Base-by-base conservation (phyloP, 2,329 filamentous ascomycete genomes). In the Pyrenochaeta sp. region DNA sequence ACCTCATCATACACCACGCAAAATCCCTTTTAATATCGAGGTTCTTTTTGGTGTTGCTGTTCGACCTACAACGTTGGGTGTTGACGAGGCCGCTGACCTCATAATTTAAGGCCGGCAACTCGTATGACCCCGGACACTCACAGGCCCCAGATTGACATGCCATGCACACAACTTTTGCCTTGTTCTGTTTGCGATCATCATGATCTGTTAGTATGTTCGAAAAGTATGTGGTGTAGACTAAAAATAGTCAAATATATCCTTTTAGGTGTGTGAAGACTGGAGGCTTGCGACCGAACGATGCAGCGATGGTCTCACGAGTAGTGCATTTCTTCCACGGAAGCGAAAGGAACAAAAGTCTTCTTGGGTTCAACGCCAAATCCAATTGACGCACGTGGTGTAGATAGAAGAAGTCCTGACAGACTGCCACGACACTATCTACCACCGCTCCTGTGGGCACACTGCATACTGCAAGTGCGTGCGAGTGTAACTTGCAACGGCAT, bases 391-490 rank as follows among this genome's bases (percentile, higher is more conserved):
- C 25, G 44, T 46, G 10, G 13, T 24, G 32, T 46, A 3, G 22
- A 27, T 27, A 28, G 25, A n/a, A n/a, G 22, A 47, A 47, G 45
- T 22, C 15, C 45, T 47, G 27, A 47, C 28, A 47, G 45, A 30
- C 45, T 47, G 45, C 45, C 45, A 47, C 45, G 45, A 47, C 45
- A 34, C 27, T 7, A 13, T 34, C 5, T 3, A 46, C 13, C 44
- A 46, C 44, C 44, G 28, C 44, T 46, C 28, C 22, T 44, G 13
- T 27, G 22, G 7, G 40, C 28, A 36, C 15, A 47, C 45, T 36
- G 45, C 45, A 47, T 47, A 47, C 28, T 47, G 45, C 45, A 47
- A 15, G 42, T 27, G 25, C 42, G 42, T n/a, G 10, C 42, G 5
- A 44, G 13, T 22, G 25, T n/a, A 44, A 10, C 42, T n/a, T 28